phyloP scores from a whole-genome alignment of 106 monocot genomes.

The Acorus calamus region DNA sequence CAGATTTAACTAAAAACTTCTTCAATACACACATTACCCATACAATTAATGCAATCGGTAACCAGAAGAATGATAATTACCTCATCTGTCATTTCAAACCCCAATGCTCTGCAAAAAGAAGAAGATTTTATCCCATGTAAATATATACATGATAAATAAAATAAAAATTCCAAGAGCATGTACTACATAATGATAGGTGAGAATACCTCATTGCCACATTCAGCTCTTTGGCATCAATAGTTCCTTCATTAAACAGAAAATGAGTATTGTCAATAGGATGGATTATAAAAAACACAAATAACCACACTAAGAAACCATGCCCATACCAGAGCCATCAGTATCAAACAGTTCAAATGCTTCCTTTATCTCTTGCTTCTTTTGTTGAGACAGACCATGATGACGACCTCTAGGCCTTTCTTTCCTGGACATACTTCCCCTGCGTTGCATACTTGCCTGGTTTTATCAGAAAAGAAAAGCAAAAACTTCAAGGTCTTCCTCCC shows the following conservation, averaged over 20 bases:
- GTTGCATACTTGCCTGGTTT: slow-evolving; percentile 13
- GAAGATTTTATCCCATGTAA: too few relatives aligned
- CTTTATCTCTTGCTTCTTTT: slow-evolving; percentile 82
- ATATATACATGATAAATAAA: too few relatives aligned
- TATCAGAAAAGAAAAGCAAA: too few relatives aligned
- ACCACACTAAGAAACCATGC: slow-evolving; percentile 1
- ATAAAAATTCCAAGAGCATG: too few relatives aligned
- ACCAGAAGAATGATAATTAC: slow-evolving; percentile 16
- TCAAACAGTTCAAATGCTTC: slow-evolving; percentile 98
- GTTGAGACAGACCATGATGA: slow-evolving; percentile 39
- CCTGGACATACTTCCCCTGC: slow-evolving; percentile 18
- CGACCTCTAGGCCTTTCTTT: slow-evolving; percentile 46
- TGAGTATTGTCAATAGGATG: neutral
- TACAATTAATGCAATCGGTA: too few relatives aligned
- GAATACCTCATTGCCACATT: slow-evolving; percentile 93
- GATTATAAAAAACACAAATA: slow-evolving; percentile 2
- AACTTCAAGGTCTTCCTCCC: too few relatives aligned
- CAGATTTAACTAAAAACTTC: too few relatives aligned
- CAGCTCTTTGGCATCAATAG: slow-evolving; percentile 90
- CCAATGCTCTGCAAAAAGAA: slow-evolving; percentile 67
- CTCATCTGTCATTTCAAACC: slow-evolving; percentile 90
- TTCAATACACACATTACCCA: too few relatives aligned
- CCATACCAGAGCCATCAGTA: slow-evolving; percentile 89
- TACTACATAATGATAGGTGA: neutral
- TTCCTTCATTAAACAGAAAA: slow-evolving; percentile 33